Evolutionary conservation across 2,329 filamentous ascomycete genomes (phyloP).

Genomic region (Dissoconium aciculare): DNA sequence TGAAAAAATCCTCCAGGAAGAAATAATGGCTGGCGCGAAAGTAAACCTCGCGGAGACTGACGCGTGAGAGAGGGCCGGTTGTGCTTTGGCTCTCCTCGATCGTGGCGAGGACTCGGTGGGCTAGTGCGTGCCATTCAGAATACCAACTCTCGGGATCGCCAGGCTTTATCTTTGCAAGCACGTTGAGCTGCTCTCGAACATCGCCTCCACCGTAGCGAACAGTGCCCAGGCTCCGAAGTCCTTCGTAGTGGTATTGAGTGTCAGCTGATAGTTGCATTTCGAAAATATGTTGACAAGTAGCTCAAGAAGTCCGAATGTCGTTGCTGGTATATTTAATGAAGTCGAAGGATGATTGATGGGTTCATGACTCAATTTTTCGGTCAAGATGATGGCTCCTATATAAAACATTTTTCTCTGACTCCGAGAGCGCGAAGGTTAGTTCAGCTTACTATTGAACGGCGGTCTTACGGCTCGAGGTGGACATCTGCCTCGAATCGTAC

Average conservation of each 20-base stretch:
- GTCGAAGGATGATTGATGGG: too few relatives aligned
- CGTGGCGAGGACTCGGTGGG: slow-evolving; percentile 6
- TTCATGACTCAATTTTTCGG: too few relatives aligned
- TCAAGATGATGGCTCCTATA: too few relatives aligned
- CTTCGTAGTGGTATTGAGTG: slow-evolving; percentile 10
- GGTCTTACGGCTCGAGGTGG: too few relatives aligned
- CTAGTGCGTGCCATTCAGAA: slow-evolving; percentile 6
- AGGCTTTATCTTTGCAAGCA: slow-evolving; percentile 7
- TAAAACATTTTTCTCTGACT: too few relatives aligned
- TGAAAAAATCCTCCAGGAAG: slow-evolving; percentile 30
- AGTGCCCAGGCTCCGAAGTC: slow-evolving; percentile 5
- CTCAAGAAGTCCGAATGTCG: too few relatives aligned
- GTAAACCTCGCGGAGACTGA: slow-evolving; percentile 2
- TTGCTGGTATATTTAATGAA: too few relatives aligned
- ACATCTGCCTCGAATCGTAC: too few relatives aligned
- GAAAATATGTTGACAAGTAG: too few relatives aligned
- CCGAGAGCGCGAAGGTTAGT: too few relatives aligned
- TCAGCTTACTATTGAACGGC: too few relatives aligned
- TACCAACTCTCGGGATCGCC: slow-evolving; percentile 9
- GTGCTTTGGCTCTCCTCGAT: slow-evolving; percentile 5
- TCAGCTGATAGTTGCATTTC: slow-evolving; percentile 7
- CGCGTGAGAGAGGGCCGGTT: slow-evolving; percentile 1
- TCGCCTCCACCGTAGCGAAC: slow-evolving; percentile 6
- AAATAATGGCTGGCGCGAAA: slow-evolving; percentile 28
- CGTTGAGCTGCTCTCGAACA: slow-evolving; percentile 2